phyloP scores from a whole-genome alignment of 192 early-diverging fungal species.

The Backusella westeae region DNA sequence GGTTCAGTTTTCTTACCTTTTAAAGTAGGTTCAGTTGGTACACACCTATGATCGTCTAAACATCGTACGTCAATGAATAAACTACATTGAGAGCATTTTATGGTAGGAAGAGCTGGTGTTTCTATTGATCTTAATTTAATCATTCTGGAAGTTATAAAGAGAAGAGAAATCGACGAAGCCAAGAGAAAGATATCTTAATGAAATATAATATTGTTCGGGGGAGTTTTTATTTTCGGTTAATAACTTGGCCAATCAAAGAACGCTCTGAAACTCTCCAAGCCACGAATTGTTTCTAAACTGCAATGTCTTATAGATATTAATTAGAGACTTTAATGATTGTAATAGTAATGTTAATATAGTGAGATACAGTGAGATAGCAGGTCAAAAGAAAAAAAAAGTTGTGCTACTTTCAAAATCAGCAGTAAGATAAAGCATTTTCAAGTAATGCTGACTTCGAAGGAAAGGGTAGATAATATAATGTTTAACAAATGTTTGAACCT shows the following conservation, averaged over 20 bases:
- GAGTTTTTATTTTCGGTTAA: neutral
- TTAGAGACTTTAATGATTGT: neutral
- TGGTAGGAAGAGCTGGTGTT: slow-evolving; percentile 48
- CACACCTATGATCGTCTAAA: slow-evolving; percentile 51
- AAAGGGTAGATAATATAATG: neutral
- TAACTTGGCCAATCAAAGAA: neutral
- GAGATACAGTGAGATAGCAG: neutral
- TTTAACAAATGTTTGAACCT: neutral
- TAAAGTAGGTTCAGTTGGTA: slow-evolving; percentile 44
- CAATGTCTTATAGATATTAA: neutral
- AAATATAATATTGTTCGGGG: neutral
- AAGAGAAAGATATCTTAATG: neutral
- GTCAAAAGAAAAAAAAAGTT: neutral
- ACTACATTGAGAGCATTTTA: slow-evolving; percentile 59
- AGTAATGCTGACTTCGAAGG: neutral
- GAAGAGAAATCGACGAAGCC: neutral
- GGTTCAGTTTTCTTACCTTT: slow-evolving; percentile 2
- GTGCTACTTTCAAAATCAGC: neutral
- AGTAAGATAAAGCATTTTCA: neutral
- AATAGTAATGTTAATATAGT: neutral
- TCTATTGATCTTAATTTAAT: neutral
- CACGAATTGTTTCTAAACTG: neutral
- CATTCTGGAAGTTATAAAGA: neutral
- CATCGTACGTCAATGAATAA: slow-evolving; percentile 46
- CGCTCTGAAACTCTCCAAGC: neutral